Evolutionary conservation across 345 rosid genomes (phyloP), one percentile per base, ranked within the genome.

Genomic region (Gossypium mustelinum): DNA sequence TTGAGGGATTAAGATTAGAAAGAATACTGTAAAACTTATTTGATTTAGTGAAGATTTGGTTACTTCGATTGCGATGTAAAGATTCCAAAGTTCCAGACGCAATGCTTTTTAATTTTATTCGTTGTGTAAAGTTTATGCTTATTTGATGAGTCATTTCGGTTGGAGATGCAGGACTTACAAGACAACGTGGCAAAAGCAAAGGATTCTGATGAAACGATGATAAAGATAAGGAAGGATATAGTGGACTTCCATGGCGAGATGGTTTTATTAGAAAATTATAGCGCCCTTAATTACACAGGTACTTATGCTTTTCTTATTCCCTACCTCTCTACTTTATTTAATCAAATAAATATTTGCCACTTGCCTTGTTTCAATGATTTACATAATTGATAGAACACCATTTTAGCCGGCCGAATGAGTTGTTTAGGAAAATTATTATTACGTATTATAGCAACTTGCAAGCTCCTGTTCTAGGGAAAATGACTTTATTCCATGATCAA

Each of bases 251-350:
- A 93, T 57, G 98, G 99, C 52, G 99, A 95, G 84, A 95, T 95
- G 99, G 96, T 95, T 61, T 64, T 95, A 65, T 84, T 95, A 79
- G 94, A 91, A 88, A 95, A 93, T 75, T 95, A 95, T 29, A 95
- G 99, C 77, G 93, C 98, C 76, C 97, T 95, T 62, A 93, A 95
- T 82, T 93, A 93, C 66, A 95, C 98, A 79, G 97, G 98, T 94
- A 81, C n/a, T 54, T 58, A 3, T 6, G 4, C 43, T 17, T 61
- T 65, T 57, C 45, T 58, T 50, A 17, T 34, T 34, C 9, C 27
- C 9, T 51, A 10, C 22, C 14, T n/a, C 10, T 34, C 39, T 34
- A 34, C 7, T 34, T 55, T 54, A 9, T 54, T 71, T 57, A 70
- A 70, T 52, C 43, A 29, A 29, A 70, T 6, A 52, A 14, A 52